Base-by-base conservation (phyloP, 176 grass and related monocot genomes). In the Saccharum officinarum region DNA sequence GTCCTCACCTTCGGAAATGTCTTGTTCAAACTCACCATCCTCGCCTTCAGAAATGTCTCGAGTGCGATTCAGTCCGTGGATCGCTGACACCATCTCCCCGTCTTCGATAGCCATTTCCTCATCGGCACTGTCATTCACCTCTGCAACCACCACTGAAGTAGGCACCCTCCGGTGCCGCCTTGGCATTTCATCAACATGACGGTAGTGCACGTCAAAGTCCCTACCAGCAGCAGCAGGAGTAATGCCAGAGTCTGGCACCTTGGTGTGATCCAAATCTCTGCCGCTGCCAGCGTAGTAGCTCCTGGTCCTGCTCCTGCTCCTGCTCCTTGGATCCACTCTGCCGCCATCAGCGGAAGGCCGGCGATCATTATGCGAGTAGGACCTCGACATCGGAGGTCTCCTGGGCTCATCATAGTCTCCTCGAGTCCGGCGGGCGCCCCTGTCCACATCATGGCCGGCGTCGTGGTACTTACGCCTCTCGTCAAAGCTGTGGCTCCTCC, bases 281-380 rank as follows among this genome's bases (percentile, higher is more conserved):
- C 15, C 6, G 3, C 67, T 87, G 31, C 30, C 75, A 61, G 23
- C 14, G 23, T 68, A 45, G 3, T 73, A n/a, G 75, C 0, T 90
- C 40, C 83, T 86, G 39, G 69, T 81, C 40, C 88, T 81, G 54
- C 82, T 84, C 34, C 88, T 81, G 54, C 82, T 84, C 34, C 83
- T 75, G 15, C 75, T 70, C 9, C 33, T 90, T 30, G 60, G 89
- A 83, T 90, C 88, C 67, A 28, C 6, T 67, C 88, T 77, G 20
- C 34, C 45, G 20, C 34, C 28, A 33, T 90, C 84, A 17, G 33
- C 49, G 9, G 67, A 80, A 34, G 61, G 8, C 6, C 83, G 69
- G 38, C 85, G 89, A 28, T 91, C 89, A 61, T 87, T 91, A 40
- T 91, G 80, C 11, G 89, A 87, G 39, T 83, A 91, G 39, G 85